Base-by-base conservation (phyloP, 176 grass and related monocot genomes). In the Otatea glauca region DNA sequence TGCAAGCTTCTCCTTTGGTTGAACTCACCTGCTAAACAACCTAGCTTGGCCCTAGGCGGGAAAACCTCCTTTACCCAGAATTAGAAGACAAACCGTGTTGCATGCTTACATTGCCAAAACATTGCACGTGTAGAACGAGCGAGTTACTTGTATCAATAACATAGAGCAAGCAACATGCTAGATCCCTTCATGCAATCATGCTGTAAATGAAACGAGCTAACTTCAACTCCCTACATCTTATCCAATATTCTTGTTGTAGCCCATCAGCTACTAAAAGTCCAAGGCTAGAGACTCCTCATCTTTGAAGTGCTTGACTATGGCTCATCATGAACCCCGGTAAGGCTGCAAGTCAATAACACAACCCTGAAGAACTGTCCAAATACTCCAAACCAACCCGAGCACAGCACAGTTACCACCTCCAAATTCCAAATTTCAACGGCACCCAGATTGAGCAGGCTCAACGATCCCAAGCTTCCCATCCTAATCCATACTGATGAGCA, bases 121-220 rank as follows among this genome's bases (percentile, higher is more conserved):
- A n/a, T n/a, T n/a, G n/a, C n/a, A 41, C 8, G 27, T 0, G 13
- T 12, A 1, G 7, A 84, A 42, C 2, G 4, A 17, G 23, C 29
- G 43, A 11, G 18, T 75, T 75, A 61, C 14, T 56, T 29, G 2
- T 17, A 64, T 39, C 23, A 71, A 13, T 21, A 65, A 76, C 35
- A 69, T 43, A 15, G n/a, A 69, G 16, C 9, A 42, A 17, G 18
- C 9, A 43, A 32, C 49, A 27, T 14, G 9, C 13, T 61, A 87
- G 29, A 37, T 83, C n/a, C 20, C 17, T 21, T 54, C 10, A 47
- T 2, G 2, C 14, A 5, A 63, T 68, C 5, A 61, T 14, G 27
- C 14, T 83, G 4, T 7, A 70, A 54, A 81, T 15, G 1, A 15
- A 35, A 81, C 48, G 60, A 25, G 62, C 62, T 39, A 82, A 69